Percentiles rank a stretch among this genome's conserved stretches.
Conservation (phyloP, 2,329 filamentous ascomycete species). For the Geoglossum cookeanum region DNA sequence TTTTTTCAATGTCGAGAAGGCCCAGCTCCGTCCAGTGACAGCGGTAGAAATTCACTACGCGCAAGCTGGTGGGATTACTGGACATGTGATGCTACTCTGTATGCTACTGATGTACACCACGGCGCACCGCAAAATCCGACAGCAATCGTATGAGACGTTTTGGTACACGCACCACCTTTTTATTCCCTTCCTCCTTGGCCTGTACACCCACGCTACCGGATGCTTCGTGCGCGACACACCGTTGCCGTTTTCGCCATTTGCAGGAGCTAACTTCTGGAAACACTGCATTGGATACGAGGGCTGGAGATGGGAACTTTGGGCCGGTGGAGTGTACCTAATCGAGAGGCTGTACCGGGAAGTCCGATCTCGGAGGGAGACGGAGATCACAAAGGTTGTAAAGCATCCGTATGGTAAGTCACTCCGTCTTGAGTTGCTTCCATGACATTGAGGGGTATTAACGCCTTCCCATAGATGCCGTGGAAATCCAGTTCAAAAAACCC, state of each 20-base stretch:
- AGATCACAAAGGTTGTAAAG: constrained; percentile 83
- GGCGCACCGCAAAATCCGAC: constrained; percentile 77
- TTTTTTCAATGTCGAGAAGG: constrained; percentile 87
- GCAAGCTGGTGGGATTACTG: constrained; percentile 77
- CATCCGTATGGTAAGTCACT: constrained; percentile 66
- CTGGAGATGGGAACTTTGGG: constrained; percentile 90
- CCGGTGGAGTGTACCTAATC: constrained; percentile 64
- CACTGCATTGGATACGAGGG: constrained; percentile 92
- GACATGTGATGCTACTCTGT: constrained; percentile 95
- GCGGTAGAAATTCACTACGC: constrained; percentile 85
- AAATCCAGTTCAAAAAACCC: constrained; percentile 92
- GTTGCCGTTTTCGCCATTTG: constrained; percentile 62
- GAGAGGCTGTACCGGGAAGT: constrained; percentile 88
- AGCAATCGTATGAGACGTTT: constrained; percentile 95
- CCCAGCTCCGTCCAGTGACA: constrained; percentile 58
- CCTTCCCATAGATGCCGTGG: constrained; percentile 52
- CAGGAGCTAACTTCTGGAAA: constrained; percentile 61
- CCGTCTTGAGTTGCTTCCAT: constrained; percentile 3
- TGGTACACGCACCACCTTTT: constrained; percentile 99
- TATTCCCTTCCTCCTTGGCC: constrained; percentile 76
- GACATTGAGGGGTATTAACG: background rate
- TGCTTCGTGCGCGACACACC: constrained; percentile 84
- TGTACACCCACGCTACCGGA: constrained; percentile 90
- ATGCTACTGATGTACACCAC: constrained; percentile 98
- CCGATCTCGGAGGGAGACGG: constrained; percentile 60